Evolutionary conservation across 75 land plant species (phyloP).

Genomic region (Ceratopteris richardii): DNA sequence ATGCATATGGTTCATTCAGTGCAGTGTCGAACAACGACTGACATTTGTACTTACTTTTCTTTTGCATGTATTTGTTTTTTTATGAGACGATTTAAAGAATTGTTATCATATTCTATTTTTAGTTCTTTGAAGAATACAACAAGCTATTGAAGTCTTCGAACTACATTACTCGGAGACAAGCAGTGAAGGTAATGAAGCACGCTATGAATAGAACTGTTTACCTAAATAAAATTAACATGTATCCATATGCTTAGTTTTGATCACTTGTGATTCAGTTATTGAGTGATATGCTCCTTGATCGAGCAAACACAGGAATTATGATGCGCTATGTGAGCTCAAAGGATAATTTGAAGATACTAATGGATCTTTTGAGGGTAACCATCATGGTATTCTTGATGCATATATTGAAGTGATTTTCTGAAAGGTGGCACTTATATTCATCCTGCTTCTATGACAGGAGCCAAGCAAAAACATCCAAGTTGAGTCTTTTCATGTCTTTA

Average conservation of each 20-base stretch:
- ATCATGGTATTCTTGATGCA: too few relatives aligned
- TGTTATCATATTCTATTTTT: too few relatives aligned
- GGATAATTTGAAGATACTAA: conserved; percentile 82
- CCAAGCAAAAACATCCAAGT: conserved; percentile 84
- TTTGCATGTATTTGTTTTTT: too few relatives aligned
- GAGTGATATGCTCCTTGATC: conserved; percentile 87
- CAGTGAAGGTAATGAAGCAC: conserved; percentile 56
- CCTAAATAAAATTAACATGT: not conserved
- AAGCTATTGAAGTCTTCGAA: conserved; percentile 77
- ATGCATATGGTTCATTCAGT: too few relatives aligned
- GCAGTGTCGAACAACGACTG: too few relatives aligned
- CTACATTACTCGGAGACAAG: conserved; percentile 90
- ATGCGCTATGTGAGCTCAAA: conserved; percentile 84
- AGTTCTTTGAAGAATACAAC: conserved; percentile 95
- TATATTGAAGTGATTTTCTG: not conserved
- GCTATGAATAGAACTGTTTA: not conserved
- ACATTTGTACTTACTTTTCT: too few relatives aligned
- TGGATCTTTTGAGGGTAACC: conserved; percentile 92
- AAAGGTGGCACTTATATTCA: too few relatives aligned
- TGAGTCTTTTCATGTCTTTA: conserved; percentile 98
- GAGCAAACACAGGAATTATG: conserved; percentile 79
- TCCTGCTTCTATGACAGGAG: conserved; percentile 38
- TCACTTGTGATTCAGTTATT: conserved; percentile 46
- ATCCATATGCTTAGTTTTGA: too few relatives aligned
- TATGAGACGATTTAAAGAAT: too few relatives aligned